Percentiles rank a stretch among this genome's conserved stretches.
These are phyloP conservation scores for Entelexis paramagnoliae DNA, from an alignment of 1,139 yeast genomes.

Conservation along the genomic window DNA sequence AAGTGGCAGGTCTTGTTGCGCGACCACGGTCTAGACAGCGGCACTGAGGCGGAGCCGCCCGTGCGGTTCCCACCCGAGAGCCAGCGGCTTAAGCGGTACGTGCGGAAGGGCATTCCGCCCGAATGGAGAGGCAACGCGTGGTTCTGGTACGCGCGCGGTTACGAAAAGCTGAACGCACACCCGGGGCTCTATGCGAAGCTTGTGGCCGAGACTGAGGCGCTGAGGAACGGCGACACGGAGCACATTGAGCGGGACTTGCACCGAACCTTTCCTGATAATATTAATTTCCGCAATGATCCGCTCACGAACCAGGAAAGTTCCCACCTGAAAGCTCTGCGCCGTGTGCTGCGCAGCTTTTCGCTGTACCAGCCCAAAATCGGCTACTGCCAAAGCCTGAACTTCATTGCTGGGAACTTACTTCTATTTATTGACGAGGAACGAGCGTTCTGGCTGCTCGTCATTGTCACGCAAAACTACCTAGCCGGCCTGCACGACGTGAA, in stretches of 20 bases:
- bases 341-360: constrained; percentile 78
- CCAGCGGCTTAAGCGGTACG: constrained; percentile 67
- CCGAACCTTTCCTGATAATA: constrained; percentile 89
- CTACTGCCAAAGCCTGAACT: constrained; percentile 88
- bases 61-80: constrained; percentile 71
- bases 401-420: constrained; percentile 73
- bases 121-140: constrained; percentile 97
- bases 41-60: constrained; percentile 21
- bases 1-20: constrained; percentile 66
- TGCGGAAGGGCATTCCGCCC: constrained; percentile 88
- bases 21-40: constrained; percentile 50
- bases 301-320: constrained; percentile 41
- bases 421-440: constrained; percentile 80
- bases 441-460: constrained; percentile 92
- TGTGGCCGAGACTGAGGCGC: constrained; percentile 43
- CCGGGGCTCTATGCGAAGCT: constrained; percentile 64
- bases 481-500: constrained; percentile 89
- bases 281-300: constrained; percentile 48
- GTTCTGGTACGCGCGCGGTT: constrained; percentile 94
- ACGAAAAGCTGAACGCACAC: constrained; percentile 58
- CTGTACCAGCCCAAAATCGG: constrained; percentile 84
- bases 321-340: constrained; percentile 59
- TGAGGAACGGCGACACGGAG: constrained; percentile 64
- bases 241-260: constrained; percentile 87
- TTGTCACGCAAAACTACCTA: constrained; percentile 69